phyloP scores from a whole-genome alignment of 2,329 filamentous ascomycete genomes.

The Aspergillus sp. region DNA sequence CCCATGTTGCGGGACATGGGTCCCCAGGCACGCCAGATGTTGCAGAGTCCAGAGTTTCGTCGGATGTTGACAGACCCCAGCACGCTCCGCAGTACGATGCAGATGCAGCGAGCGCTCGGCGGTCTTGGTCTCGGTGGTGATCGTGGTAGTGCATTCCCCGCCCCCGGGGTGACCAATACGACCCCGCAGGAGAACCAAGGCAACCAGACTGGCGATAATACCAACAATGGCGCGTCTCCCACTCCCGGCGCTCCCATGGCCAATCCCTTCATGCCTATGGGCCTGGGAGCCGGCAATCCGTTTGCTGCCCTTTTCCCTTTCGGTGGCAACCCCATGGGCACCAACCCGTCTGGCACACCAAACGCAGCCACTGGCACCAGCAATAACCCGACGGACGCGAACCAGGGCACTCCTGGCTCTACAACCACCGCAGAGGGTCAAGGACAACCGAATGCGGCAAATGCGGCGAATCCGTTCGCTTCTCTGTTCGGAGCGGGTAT shows the following conservation, averaged over 20 bases:
- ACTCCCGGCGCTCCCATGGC: conserved; percentile 32
- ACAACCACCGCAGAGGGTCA: conserved; percentile 31
- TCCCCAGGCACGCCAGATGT: conserved; percentile 75
- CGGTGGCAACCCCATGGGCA: conserved; percentile 32
- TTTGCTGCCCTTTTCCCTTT: conserved; percentile 65
- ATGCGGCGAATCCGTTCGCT: conserved; percentile 65
- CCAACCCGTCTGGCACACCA: conserved; percentile 30
- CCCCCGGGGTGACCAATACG: conserved; percentile 86
- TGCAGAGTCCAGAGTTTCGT: conserved; percentile 84
- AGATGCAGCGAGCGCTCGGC: conserved; percentile 65
- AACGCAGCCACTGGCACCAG: conserved; percentile 23
- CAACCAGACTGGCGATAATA: conserved; percentile 37
- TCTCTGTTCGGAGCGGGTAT: conserved; percentile 57
- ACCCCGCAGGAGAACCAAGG: conserved; percentile 58
- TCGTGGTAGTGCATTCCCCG: conserved; percentile 67
- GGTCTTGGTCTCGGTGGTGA: conserved; percentile 49
- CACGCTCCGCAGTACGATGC: conserved; percentile 75
- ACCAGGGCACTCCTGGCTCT: conserved; percentile 29
- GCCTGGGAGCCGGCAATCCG: conserved; percentile 49
- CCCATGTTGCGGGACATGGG: conserved; percentile 72
- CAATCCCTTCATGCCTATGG: conserved; percentile 30
- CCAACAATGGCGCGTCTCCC: conserved; percentile 45
- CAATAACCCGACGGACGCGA: conserved; percentile 27
- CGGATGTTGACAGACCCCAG: conserved; percentile 91
- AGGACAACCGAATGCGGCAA: conserved; percentile 28